Evolutionary conservation across 345 rosid genomes (phyloP).

Genomic region (Schrenkiella parvula): DNA sequence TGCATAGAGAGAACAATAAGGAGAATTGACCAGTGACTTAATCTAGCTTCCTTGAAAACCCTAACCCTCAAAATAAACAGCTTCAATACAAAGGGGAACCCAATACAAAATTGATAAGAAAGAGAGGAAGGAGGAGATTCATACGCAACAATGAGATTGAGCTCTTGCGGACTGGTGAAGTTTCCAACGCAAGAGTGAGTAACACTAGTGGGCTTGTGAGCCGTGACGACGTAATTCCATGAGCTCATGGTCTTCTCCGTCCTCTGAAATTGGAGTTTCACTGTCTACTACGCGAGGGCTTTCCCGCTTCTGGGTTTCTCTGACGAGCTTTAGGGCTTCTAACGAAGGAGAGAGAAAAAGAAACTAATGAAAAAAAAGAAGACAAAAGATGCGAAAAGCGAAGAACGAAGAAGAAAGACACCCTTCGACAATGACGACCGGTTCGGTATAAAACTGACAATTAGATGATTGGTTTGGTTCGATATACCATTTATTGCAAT

Average conservation of each 20-base stretch:
- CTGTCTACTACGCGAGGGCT: neutral
- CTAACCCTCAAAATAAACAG: conserved; percentile 15
- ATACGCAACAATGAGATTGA: conserved; percentile 93
- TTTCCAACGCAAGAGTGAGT: conserved; percentile 98
- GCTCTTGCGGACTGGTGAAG: conserved; percentile 91
- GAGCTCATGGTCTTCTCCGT: conserved; percentile 33
- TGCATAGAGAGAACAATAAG: neutral
- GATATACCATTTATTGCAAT: no score
- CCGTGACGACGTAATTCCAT: conserved; percentile 60
- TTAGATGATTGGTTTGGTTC: neutral
- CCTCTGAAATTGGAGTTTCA: neutral
- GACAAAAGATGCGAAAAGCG: conserved; percentile 4
- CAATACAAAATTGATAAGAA: neutral
- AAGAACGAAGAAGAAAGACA: neutral
- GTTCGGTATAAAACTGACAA: neutral
- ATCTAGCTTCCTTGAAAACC: conserved; percentile 16
- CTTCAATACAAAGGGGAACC: neutral
- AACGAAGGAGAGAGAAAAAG: neutral
- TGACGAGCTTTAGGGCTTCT: neutral
- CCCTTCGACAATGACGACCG: neutral
- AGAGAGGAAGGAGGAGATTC: neutral
- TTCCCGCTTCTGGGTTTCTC: conserved; percentile 21
- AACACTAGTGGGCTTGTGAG: conserved; percentile 82
- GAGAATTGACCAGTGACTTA: neutral
- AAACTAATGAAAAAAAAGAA: neutral